Evolutionary conservation across 1,139 yeast genomes (phyloP).

Genomic region (Geotrichum fermentans): DNA sequence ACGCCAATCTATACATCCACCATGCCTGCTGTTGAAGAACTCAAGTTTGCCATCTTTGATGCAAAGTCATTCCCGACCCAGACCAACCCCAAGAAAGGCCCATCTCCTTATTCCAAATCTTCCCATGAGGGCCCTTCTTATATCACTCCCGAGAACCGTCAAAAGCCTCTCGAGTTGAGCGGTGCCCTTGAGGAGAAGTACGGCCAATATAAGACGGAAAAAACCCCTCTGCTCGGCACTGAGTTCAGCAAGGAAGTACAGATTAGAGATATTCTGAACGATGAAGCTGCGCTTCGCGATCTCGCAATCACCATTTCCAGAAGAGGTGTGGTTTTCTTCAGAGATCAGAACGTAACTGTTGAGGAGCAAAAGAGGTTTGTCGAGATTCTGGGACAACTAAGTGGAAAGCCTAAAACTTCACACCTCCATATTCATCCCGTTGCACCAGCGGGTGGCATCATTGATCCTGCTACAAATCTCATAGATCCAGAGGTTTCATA

Average conservation of each 20-base stretch:
- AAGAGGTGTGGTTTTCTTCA: constrained; percentile 63
- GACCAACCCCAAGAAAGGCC: constrained; percentile 1
- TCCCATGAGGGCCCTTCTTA: constrained; percentile 10
- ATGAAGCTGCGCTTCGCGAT: constrained; percentile 34
- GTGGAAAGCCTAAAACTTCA: constrained; percentile 11
- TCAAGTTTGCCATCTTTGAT: constrained; percentile 4
- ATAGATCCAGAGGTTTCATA: constrained; percentile 11
- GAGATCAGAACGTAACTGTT: constrained; percentile 59
- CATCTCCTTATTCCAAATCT: constrained; percentile 8
- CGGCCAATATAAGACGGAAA: constrained; percentile 9
- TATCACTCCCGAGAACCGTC: constrained; percentile 9
- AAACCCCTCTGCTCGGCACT: constrained; percentile 12
- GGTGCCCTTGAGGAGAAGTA: constrained; percentile 8
- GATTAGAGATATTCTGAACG: constrained; percentile 10
- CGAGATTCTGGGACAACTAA: constrained; percentile 1
- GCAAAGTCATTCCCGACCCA: neutral
- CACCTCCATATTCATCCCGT: constrained; percentile 13
- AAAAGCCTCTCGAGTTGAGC: constrained; percentile 1
- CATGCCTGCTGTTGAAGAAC: constrained; percentile 10
- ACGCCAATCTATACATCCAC: neutral
- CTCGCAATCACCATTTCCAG: constrained; percentile 59
- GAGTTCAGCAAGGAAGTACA: constrained; percentile 13
- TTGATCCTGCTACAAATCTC: neutral
- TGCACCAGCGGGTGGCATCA: constrained; percentile 8
- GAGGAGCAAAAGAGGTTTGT: constrained; percentile 38